A percentile compares a stretch with the other conserved stretches of the same genome.
These are phyloP conservation scores for Lentinula raphanica DNA, from an alignment of 768 basidiomycete species.

Conservation along the genomic window DNA sequence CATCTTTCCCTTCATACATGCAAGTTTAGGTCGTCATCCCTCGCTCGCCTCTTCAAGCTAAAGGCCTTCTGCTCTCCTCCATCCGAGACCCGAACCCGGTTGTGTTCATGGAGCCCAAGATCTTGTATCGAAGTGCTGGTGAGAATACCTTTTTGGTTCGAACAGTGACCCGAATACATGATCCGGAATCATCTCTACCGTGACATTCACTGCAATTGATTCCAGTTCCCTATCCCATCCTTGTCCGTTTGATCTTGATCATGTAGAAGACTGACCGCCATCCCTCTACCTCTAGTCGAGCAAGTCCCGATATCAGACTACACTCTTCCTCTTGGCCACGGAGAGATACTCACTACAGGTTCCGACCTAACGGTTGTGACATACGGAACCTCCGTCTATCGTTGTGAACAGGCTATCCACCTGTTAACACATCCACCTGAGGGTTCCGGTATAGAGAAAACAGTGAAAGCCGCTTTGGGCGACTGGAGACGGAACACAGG, in stretches of 20 bases:
- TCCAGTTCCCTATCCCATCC: neutral
- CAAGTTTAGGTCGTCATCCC: slow-evolving; percentile 83
- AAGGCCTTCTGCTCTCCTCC: slow-evolving; percentile 79
- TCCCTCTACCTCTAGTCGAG: slow-evolving; percentile 51
- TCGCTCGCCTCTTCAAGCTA: slow-evolving; percentile 92
- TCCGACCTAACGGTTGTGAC: slow-evolving; percentile 85
- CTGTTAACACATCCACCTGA: slow-evolving; percentile 62
- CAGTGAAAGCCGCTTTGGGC: neutral
- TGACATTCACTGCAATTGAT: neutral
- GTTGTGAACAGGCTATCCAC: slow-evolving; percentile 79
- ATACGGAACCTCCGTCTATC: slow-evolving; percentile 92
- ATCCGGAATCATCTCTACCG: neutral
- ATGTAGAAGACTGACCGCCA: too few species aligned
- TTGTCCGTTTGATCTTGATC: neutral
- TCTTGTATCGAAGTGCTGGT: slow-evolving; percentile 88
- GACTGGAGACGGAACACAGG: neutral
- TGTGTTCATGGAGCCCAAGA: slow-evolving; percentile 93
- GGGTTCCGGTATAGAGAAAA: neutral
- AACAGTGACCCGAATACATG: too few species aligned
- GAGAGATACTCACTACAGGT: slow-evolving; percentile 71
- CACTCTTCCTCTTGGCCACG: slow-evolving; percentile 74
- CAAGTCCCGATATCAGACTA: slow-evolving; percentile 91
- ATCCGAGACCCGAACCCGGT: slow-evolving; percentile 93
- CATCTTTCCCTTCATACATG: slow-evolving; percentile 9
- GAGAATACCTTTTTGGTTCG: neutral